Evolutionary conservation across 2,329 filamentous ascomycete genomes (phyloP), one percentile per base, ranked within the genome.

Genomic region (Metarhizium sp.): DNA sequence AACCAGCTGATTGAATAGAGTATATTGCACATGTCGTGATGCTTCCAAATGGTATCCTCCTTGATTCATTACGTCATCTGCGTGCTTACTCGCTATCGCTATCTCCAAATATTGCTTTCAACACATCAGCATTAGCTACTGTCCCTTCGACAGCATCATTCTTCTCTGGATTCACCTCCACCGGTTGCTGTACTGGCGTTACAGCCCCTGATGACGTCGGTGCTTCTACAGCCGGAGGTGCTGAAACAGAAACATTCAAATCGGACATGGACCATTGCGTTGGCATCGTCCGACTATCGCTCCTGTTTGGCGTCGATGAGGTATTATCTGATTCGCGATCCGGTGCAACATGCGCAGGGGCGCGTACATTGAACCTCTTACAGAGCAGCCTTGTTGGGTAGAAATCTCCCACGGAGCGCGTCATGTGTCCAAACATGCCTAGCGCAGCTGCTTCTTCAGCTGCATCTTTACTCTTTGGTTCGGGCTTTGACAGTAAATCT

Each of bases 361-460:
- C 82, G 58, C 79, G 84, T n/a, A 97, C 87, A 62, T 91, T 91
- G 72, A 99, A 96, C 8, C 94, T 80, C 69, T 97, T 99, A 73
- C 92, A 97, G n/a, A 97, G 72, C 45, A 99, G 72, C 54, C 91
- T 78, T 1, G 87, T 86, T 1, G 94, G 94, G 62, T 85, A 86
- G 69, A 96, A 97, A 4, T 85, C 80, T 7, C 81, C 69, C 0
- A 78, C 76, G 25, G 78, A 83, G 58, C 94, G 79, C 3, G 94
- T 99, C 82, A 97, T 80, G 14, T 84, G 79, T 1, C 94, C 94
- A 71, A 92, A 96, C 91, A 97, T 96, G 56, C 90, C 91, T 66
- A 96, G 75, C 64, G 81, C 88, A 7, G 94, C 94, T 1, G 94
- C 94, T 62, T 90, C 86, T 66, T 92, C 87, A 11, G 90, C 90